Base-by-base conservation (phyloP, 2,329 filamentous ascomycete genomes). In the Fusarium udum region DNA sequence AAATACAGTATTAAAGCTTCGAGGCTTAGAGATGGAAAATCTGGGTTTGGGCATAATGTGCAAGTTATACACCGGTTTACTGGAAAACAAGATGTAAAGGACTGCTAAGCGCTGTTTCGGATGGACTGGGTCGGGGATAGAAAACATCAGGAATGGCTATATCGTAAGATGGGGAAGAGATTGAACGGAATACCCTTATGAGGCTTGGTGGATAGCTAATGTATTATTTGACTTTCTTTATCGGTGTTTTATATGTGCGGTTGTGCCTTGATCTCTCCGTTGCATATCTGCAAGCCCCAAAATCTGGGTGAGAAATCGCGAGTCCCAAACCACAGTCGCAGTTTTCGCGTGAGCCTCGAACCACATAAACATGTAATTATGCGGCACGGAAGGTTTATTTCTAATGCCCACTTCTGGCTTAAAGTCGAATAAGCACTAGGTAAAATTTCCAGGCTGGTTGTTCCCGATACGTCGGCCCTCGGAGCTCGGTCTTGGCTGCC, bases 181-280 rank as follows among this genome's bases (percentile, higher is more conserved):
- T 10, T 55, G 34, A 55, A 28, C 7, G 34, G 51, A n/a, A 55
- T 55, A 55, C 51, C 51, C 51, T 40, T 40, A 42, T 31, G 20
- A 31, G 20, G 51, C 34, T 31, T 31, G 14, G 11, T 40, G 24
- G 51, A 55, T 31, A 31, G 34, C 36, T 40, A 55, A 55, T 55
- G 36, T 40, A 40, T 55, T 55, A 40, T 40, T 55, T 14, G 24
- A 40, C 36, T 42, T 55, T 42, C 20, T 40, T 20, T 28, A 14
- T 28, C 16, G 7, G 20, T 28, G 24, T 13, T 31, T 31, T 6
- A 0, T 14, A 13, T n/a, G 11, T 12, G 5, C 3, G n/a, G 3
- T 14, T 8, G 3, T 20, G 16, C 13, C 10, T 3, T 13, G 46
- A 2, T 2, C 22, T 7, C 7, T 32, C 11, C 4, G 22, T 13